phyloP scores from a whole-genome alignment of 805 yeast species.

The Pichia eremophila region DNA sequence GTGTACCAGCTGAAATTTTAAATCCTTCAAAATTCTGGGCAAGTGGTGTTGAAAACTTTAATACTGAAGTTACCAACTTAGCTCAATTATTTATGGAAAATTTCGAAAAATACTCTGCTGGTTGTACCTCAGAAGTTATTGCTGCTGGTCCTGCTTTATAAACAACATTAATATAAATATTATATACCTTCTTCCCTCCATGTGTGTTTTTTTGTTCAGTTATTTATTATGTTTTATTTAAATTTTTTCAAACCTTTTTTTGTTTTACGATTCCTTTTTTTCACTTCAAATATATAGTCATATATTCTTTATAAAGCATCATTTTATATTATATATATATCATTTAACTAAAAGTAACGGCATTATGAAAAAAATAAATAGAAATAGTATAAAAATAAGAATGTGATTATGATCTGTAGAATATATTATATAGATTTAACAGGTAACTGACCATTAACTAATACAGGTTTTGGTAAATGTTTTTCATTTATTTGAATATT shows the following conservation, averaged over 20 bases:
- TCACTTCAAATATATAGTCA: no score
- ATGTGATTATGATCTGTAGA: no score
- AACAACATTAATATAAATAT: background rate
- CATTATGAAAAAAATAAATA: no score
- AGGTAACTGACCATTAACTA: slow-evolving; percentile 6
- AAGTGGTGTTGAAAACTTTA: slow-evolving; percentile 44
- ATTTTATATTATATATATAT: no score
- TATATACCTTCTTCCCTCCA: background rate
- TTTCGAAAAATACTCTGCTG: slow-evolving; percentile 74
- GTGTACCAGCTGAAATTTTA: slow-evolving; percentile 76
- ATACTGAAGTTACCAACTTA: slow-evolving; percentile 49
- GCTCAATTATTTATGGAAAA: slow-evolving; percentile 77
- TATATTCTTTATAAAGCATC: no score
- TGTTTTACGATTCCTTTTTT: no score
- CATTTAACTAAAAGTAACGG: no score
- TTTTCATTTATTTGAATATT: slow-evolving; percentile 6
- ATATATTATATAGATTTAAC: no score
- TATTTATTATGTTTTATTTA: no score
- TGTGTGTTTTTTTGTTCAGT: no score
- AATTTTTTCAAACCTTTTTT: no score
- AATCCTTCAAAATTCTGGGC: slow-evolving; percentile 84
- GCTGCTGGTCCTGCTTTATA: slow-evolving; percentile 81
- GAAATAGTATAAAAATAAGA: no score
- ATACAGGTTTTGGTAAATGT: slow-evolving; percentile 3
- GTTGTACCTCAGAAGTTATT: slow-evolving; percentile 76